phyloP scores from a whole-genome alignment of 768 basidiomycete genomes.

The Leccinellum luteum region DNA sequence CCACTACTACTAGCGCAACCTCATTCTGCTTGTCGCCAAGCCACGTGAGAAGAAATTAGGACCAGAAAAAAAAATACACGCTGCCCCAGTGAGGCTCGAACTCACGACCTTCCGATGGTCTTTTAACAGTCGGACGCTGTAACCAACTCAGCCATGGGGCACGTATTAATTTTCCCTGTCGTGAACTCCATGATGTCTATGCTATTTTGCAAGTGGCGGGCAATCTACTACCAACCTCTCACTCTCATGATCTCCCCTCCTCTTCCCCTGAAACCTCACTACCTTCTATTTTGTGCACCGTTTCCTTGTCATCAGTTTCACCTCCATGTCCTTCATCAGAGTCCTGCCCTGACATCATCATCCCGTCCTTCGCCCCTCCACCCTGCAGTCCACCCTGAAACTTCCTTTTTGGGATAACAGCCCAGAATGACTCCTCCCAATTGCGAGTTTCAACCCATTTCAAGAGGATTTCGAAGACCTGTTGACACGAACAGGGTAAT shows the following conservation, averaged over 20 bases:
- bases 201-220: not conserved
- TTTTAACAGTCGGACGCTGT: slow-evolving; percentile 49
- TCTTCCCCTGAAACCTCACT: not conserved
- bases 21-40: not conserved
- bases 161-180: slow-evolving; percentile 5
- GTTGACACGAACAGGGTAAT: slow-evolving; percentile 3
- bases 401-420: slow-evolving; percentile 92
- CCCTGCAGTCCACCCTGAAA: slow-evolving; percentile 44
- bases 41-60: not conserved
- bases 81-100: slow-evolving; percentile 55
- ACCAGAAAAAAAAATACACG: slow-evolving; percentile 7
- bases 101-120: slow-evolving; percentile 49
- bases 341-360: not conserved
- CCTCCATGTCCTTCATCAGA: not conserved
- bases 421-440: slow-evolving; percentile 85
- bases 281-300: not conserved
- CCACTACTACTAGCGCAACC: slow-evolving; percentile 1
- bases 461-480: slow-evolving; percentile 86
- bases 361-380: slow-evolving; percentile 6
- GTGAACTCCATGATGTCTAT: not conserved
- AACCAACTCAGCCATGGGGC: slow-evolving; percentile 54
- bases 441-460: slow-evolving; percentile 83
- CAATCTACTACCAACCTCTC: too few species aligned
- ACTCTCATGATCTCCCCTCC: too few species aligned
- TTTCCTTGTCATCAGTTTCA: not conserved